Conservation (phyloP, 805 yeast species). For the Wickerhamiella vanderwaltii region DNA sequence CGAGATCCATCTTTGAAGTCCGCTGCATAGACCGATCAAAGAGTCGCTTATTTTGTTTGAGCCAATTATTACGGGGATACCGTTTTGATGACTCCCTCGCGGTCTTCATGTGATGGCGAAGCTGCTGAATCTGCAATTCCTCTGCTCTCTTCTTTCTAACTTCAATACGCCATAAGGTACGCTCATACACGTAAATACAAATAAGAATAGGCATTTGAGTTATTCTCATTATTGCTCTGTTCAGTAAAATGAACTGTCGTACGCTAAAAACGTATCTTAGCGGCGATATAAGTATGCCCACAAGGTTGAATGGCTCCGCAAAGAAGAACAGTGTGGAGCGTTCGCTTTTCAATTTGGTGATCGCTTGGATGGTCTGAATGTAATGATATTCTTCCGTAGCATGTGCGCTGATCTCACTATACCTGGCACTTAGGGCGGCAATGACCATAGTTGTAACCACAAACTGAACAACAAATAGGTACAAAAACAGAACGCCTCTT, state of each 20-base stretch:
- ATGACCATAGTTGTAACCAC: slow-evolving; percentile 44
- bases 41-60: background rate
- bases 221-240: slow-evolving; percentile 27
- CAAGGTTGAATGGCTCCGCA: slow-evolving; percentile 29
- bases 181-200: slow-evolving; percentile 27
- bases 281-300: slow-evolving; percentile 27
- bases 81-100: slow-evolving; percentile 6
- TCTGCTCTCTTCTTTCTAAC: slow-evolving; percentile 16
- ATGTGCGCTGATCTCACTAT: slow-evolving; percentile 26
- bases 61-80: background rate
- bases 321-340: slow-evolving; percentile 28
- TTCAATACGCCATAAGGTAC: slow-evolving; percentile 14
- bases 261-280: slow-evolving; percentile 25
- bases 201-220: slow-evolving; percentile 30
- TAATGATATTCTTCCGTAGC: slow-evolving; percentile 32
- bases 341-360: slow-evolving; percentile 29
- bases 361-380: slow-evolving; percentile 29
- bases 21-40: slow-evolving; percentile 11
- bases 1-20: slow-evolving; percentile 12
- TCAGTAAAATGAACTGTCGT: slow-evolving; percentile 24
- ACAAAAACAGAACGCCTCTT: slow-evolving; percentile 36
- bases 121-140: slow-evolving; percentile 16
- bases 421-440: slow-evolving; percentile 36
- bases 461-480: slow-evolving; percentile 42
- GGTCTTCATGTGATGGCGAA: slow-evolving; percentile 16